phyloP scores from a whole-genome alignment of 83 land plant genomes.

The Picea engelmannii region DNA sequence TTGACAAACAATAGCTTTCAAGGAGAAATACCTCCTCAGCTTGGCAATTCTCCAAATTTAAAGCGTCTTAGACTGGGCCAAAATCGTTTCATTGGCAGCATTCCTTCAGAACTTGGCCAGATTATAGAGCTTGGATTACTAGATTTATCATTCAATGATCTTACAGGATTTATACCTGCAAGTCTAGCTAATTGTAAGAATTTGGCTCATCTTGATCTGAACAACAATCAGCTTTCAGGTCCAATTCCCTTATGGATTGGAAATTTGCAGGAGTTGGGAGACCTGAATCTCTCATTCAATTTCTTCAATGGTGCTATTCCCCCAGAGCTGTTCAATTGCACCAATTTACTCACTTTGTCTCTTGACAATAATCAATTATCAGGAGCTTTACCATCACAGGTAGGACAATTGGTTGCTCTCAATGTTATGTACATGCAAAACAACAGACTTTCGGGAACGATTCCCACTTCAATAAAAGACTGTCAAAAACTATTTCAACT shows the following conservation, averaged over 20 bases:
- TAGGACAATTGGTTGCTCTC: constrained; percentile 54
- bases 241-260: constrained; percentile 68
- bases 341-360: constrained; percentile 49
- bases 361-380: constrained; percentile 49
- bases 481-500: constrained; percentile 59
- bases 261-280: constrained; percentile 51
- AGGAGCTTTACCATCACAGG: constrained; percentile 47
- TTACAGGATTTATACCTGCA: constrained; percentile 53
- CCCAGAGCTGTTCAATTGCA: constrained; percentile 47
- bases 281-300: constrained; percentile 72
- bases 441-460: constrained; percentile 54
- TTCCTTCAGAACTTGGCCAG: constrained; percentile 56
- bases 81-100: constrained; percentile 53
- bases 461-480: constrained; percentile 52
- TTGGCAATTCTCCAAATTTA: constrained; percentile 58
- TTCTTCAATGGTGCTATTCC: constrained; percentile 55
- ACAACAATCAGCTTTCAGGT: constrained; percentile 65
- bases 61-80: constrained; percentile 59
- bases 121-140: constrained; percentile 44
- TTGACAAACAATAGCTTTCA: constrained; percentile 66
- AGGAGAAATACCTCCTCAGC: constrained; percentile 46
- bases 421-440: constrained; percentile 49
- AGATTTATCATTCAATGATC: constrained; percentile 58
- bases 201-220: constrained; percentile 60
- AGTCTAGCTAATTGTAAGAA: constrained; percentile 56